Conservation (phyloP, 768 basidiomycete species). For the Russula olivacea region DNA sequence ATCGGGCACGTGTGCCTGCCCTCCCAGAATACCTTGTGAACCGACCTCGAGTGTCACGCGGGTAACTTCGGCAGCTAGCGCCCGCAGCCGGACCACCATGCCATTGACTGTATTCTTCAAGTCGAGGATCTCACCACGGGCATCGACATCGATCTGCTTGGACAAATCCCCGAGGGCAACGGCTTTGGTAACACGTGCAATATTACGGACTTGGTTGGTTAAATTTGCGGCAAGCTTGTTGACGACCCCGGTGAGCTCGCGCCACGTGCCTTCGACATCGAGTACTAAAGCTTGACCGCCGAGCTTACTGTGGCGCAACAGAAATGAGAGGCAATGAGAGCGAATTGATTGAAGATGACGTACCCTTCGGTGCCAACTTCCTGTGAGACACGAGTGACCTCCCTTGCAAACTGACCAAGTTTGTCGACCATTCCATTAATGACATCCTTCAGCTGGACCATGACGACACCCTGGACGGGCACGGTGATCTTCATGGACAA, state of each 20-base stretch:
- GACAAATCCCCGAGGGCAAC: constrained; percentile 85
- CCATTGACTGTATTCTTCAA: constrained; percentile 54
- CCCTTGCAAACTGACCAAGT: constrained; percentile 79
- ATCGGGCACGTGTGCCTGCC: constrained; percentile 69
- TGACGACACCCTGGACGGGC: constrained; percentile 44
- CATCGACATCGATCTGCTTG: constrained; percentile 85
- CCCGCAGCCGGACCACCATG: constrained; percentile 45
- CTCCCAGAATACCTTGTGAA: constrained; percentile 79
- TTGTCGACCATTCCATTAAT: constrained; percentile 49
- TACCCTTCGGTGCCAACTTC: constrained; percentile 67
- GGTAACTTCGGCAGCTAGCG: constrained; percentile 72
- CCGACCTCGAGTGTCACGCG: constrained; percentile 79
- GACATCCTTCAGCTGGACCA: constrained; percentile 47
- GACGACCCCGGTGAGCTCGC: constrained; percentile 71
- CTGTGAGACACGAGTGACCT: constrained; percentile 75
- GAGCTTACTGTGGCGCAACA: constrained; percentile 43
- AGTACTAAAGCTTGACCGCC: constrained; percentile 79
- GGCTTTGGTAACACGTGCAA: constrained; percentile 53
- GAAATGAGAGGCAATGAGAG: constrained; percentile 11
- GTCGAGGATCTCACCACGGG: constrained; percentile 79
- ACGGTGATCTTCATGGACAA: constrained; percentile 48
- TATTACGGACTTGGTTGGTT: constrained; percentile 48
- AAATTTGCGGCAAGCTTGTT: constrained; percentile 72
- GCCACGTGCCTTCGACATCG: constrained; percentile 83
- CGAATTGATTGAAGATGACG: constrained; percentile 9